A percentile compares a stretch with the other conserved stretches of the same genome.
phyloP scores from a whole-genome alignment of 2,329 filamentous ascomycete species.

The Kalmusia sp. region DNA sequence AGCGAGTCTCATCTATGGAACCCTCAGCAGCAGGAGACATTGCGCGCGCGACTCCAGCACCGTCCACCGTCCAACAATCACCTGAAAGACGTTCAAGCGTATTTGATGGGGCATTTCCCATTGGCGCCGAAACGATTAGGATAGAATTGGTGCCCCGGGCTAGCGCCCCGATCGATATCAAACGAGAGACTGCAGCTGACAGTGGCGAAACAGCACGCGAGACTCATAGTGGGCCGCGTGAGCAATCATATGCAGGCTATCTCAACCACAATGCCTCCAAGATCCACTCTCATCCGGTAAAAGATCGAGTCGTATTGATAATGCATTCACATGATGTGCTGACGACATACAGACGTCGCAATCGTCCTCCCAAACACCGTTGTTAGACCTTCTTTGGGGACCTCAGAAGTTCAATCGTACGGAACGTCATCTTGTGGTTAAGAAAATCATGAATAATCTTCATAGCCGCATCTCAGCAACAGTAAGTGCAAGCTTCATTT shows the following conservation, averaged over 20 bases:
- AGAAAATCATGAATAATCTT: conserved; percentile 15
- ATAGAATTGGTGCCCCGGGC: neutral
- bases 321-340: neutral
- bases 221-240: neutral
- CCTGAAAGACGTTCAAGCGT: neutral
- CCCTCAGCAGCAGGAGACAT: neutral
- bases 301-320: neutral
- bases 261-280: conserved; percentile 1
- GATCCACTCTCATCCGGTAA: conserved; percentile 8
- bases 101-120: too few species aligned
- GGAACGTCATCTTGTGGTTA: neutral
- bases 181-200: neutral
- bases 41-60: conserved; percentile 12
- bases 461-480: conserved; percentile 15
- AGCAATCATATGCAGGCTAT: neutral
- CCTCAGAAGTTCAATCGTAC: neutral
- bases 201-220: neutral
- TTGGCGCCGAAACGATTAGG: too few species aligned
- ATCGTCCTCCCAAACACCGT: neutral
- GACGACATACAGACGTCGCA: neutral
- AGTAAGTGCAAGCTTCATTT: neutral
- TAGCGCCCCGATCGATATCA: neutral
- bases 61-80: neutral
- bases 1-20: conserved; percentile 2
- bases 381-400: conserved; percentile 15